Base-by-base conservation (phyloP, 2,329 filamentous ascomycete species). In the Trichophyton simii region DNA sequence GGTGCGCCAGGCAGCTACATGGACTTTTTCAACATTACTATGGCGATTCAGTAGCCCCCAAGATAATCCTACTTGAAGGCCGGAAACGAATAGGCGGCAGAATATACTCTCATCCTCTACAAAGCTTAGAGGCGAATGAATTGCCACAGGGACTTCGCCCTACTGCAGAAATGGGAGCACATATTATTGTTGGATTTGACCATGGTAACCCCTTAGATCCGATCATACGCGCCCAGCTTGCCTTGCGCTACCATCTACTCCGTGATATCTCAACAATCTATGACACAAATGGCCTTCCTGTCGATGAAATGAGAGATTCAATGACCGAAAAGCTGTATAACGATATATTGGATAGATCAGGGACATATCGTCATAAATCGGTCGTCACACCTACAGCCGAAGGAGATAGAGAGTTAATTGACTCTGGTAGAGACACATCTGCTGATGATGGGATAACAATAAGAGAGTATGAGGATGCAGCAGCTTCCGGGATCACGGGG, bases 181-280 rank as follows among this genome's bases (percentile, higher is more conserved):
- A 99, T 80, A 97, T 99, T 63, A 91, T 99, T 64, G 96, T 95
- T 38, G 94, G 94, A 0, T 99, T 97, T 71, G 91, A 97, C 66
- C 84, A 89, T 66, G 95, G 95, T 18, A 99, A 99, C 68, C 94
- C 94, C 3, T 77, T 99, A 67, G 95, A 96, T 71, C 84, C 91
- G 57, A 84, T 99, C 63, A 86, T 99, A 61, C 86, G 94, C 66
- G 91, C 89, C 15, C 95, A 99, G 73, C 81, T 99, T 57, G 88
- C 87, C 28, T 81, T 99, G 20, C 86, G 86, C 15, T 96, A 95
- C 71, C 90, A 96, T 72, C 80, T 87, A 25, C 79, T 99, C 63
- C 86, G 85, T 66, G 85, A 87, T 67, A 82, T 85, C 62, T 92
- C 92, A 15, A 94, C 90, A 7, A 85, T 99, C 8, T 96, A 96